phyloP scores from a whole-genome alignment of 208 protist genomes.

The Trichomonas gallinae region DNA sequence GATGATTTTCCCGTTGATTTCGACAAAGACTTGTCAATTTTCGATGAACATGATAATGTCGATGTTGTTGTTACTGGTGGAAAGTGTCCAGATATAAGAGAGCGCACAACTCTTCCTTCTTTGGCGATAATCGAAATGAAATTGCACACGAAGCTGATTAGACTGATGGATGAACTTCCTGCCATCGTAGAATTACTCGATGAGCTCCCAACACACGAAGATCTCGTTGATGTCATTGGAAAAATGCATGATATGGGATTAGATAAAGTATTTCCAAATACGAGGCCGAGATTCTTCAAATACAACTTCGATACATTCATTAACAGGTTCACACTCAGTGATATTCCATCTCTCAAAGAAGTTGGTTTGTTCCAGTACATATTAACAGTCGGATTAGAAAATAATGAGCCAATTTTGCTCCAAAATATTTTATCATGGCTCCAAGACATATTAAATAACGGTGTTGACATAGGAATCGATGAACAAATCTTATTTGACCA shows the following conservation, averaged over 20 bases:
- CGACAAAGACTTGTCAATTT: not conserved
- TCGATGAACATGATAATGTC: not conserved
- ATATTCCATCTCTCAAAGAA: not conserved
- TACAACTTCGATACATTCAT: not conserved
- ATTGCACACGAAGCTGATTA: not conserved
- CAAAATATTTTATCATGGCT: not conserved
- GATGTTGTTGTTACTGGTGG: not conserved
- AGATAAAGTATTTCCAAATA: not conserved
- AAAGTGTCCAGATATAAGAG: not conserved
- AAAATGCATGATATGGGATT: too few relatives aligned
- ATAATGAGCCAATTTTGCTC: not conserved
- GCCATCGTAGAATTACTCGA: not conserved
- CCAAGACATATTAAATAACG: not conserved
- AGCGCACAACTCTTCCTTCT: not conserved
- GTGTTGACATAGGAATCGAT: not conserved
- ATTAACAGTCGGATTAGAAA: not conserved
- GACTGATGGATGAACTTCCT: not conserved
- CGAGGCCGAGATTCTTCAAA: not conserved
- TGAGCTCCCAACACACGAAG: not conserved
- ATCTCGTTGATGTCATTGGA: not conserved
- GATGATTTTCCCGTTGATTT: not conserved
- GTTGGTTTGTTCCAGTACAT: not conserved
- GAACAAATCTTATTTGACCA: not conserved
- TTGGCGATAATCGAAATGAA: not conserved
- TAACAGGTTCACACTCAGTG: not conserved